Evolutionary conservation across 225 moss, liverwort and hornwort species (phyloP).

Genomic region (Physcomitrium patens): DNA sequence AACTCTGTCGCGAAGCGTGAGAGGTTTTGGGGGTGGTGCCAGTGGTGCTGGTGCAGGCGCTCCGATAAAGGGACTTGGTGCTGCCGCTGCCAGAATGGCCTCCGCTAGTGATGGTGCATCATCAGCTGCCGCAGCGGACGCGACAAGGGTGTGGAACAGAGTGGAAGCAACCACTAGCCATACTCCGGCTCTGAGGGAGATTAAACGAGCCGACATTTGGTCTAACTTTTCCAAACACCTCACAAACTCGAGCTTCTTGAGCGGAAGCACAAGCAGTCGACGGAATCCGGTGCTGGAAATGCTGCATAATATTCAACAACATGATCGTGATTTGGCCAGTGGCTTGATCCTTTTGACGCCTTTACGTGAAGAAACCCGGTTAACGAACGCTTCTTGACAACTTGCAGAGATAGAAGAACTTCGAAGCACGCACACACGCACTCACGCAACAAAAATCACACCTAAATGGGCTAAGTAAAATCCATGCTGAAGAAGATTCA

Average conservation of each 20-base stretch:
- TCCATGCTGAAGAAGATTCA: too few relatives aligned
- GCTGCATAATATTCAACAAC: conserved; percentile 26
- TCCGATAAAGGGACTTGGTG: conserved; percentile 1
- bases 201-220: conserved; percentile 32
- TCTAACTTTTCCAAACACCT: conserved; percentile 5
- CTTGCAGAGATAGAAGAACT: neutral
- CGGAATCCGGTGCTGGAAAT: conserved; percentile 27
- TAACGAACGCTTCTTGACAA: neutral
- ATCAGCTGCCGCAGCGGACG: conserved; percentile 26
- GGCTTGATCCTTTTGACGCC: neutral
- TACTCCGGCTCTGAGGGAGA: conserved; percentile 16
- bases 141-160: conserved; percentile 20
- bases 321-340: neutral
- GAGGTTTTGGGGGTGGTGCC: conserved; percentile 21
- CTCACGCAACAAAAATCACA: neutral
- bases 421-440: neutral
- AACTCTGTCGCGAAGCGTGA: conserved; percentile 71
- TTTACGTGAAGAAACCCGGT: neutral
- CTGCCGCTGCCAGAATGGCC: conserved; percentile 21
- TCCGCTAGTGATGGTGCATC: neutral
- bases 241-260: neutral
- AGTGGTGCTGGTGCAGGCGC: conserved; percentile 48
- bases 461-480: neutral
- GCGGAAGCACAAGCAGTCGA: conserved; percentile 14
- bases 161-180: conserved; percentile 11